Base-by-base conservation (phyloP, 164 flowering plant genomes). In the Echeveria elegans region DNA sequence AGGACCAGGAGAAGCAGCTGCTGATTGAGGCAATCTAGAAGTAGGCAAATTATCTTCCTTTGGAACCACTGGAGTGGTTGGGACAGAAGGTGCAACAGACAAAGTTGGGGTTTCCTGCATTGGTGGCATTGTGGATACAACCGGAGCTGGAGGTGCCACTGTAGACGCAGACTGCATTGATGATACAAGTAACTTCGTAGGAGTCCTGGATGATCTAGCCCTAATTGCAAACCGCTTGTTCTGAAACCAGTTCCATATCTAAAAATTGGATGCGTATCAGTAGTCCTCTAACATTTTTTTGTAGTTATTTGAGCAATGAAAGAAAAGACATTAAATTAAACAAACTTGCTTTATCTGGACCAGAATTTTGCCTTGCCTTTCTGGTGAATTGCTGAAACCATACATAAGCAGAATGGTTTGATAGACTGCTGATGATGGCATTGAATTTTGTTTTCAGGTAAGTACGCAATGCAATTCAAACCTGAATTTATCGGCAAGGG, bases 201-300 rank as follows among this genome's bases (percentile, higher is more conserved):
- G 88, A 76, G 77, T 67, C 77, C 82, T 91, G 28, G 75, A 73
- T 56, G 78, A 64, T 83, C 81, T 91, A 59, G 95, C 83, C 77
- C 91, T 84, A 14, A 88, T 77, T 8, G 97, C 89, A 80, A 89
- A 89, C 58, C 99, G 83, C 77, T 88, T 88, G 71, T 94, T 94
- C 64, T 94, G 99, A 73, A 94, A 94, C 99, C 99, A 94, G 71
- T 89, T 94, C 96, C 89, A 94, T 41, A 93, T 83, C 96, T 92
- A 61, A n/a, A 79, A 67, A 36, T 59, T 60, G 11, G 9, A 43
- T 43, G 14, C 14, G 2, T 14, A 43, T 43, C n/a, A n/a, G n/a
- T n/a, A n/a, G n/a, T n/a, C n/a, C n/a, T n/a, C n/a, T n/a, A n/a
- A n/a, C n/a, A n/a, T n/a, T n/a, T n/a, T n/a, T n/a, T n/a, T n/a